Evolutionary conservation across 768 basidiomycete genomes (phyloP).

Genomic region (Auricularia heimuer): DNA sequence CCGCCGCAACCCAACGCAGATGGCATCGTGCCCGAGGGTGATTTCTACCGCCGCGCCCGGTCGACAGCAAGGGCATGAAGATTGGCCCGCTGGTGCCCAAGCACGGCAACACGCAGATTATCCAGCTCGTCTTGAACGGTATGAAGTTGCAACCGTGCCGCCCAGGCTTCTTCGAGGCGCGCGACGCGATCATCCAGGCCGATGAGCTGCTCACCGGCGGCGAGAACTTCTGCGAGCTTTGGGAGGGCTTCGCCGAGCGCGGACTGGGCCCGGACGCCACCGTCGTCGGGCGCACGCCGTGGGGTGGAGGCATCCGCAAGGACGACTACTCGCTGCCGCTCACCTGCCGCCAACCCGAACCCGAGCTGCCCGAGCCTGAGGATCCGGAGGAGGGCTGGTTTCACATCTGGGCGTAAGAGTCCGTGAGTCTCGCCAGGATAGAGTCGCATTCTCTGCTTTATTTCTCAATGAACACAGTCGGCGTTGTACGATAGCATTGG

Average conservation of each 20-base stretch:
- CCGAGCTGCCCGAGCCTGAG: constrained; percentile 18
- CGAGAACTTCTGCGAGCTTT: constrained; percentile 83
- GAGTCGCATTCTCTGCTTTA: too few relatives aligned
- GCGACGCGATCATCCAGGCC: constrained; percentile 84
- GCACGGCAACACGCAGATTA: constrained; percentile 79
- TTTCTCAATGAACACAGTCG: too few relatives aligned
- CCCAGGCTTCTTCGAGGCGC: constrained; percentile 81
- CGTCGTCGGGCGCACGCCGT: constrained; percentile 70
- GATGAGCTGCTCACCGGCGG: constrained; percentile 86
- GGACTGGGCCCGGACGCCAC: constrained; percentile 74
- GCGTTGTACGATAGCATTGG: too few relatives aligned
- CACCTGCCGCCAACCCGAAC: constrained; percentile 25
- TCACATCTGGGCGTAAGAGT: background rate
- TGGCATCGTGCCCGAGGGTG: constrained; percentile 54
- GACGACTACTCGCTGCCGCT: constrained; percentile 35
- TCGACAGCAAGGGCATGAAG: constrained; percentile 31
- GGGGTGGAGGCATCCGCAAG: constrained; percentile 39
- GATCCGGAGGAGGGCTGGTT: constrained; percentile 21
- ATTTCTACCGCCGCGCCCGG: constrained; percentile 56
- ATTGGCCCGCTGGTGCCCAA: constrained; percentile 62
- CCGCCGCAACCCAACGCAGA: constrained; percentile 61
- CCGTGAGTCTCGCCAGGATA: background rate
- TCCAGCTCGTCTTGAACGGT: constrained; percentile 78
- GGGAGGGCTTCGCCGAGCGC: constrained; percentile 73
- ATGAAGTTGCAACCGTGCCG: constrained; percentile 96